phyloP scores from a whole-genome alignment of 495 filamentous ascomycete species.

The Beverwykella pulmonaria region DNA sequence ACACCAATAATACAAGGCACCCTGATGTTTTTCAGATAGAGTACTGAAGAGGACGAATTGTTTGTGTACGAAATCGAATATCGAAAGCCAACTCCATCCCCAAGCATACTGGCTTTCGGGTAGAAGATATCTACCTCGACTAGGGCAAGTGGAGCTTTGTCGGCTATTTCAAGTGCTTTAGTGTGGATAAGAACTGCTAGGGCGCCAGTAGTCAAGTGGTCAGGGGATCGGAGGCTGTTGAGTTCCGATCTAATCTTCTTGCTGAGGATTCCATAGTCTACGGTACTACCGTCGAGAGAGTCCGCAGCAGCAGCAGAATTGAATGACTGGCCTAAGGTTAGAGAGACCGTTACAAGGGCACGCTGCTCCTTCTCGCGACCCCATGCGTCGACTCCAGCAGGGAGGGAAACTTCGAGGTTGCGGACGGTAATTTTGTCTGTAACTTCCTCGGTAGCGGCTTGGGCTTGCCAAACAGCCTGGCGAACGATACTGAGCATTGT shows the following conservation, averaged over 20 bases:
- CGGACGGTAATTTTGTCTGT: conserved; percentile 47
- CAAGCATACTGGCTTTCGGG: conserved; percentile 44
- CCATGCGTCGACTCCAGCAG: conserved; percentile 60
- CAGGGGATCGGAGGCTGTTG: conserved; percentile 17
- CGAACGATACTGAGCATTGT: conserved; percentile 5
- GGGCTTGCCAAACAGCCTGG: conserved; percentile 5
- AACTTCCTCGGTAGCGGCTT: not conserved
- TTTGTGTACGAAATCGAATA: not conserved
- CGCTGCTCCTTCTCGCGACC: conserved; percentile 58
- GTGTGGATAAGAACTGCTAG: conserved; percentile 5
- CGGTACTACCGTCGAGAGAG: conserved; percentile 55
- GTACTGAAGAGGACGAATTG: conserved; percentile 22
- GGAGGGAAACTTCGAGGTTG: conserved; percentile 53
- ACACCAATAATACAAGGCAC: conserved; percentile 64
- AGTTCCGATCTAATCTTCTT: conserved; percentile 53
- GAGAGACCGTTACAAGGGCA: conserved; percentile 53
- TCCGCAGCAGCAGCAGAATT: conserved; percentile 52
- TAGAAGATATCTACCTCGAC: conserved; percentile 36
- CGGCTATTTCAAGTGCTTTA: conserved; percentile 7
- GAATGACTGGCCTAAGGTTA: conserved; percentile 54
- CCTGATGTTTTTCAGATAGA: conserved; percentile 50
- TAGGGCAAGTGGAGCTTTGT: conserved; percentile 1
- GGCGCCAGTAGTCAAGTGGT: conserved; percentile 15
- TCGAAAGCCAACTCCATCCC: conserved; percentile 38
- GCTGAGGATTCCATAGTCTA: conserved; percentile 63